These are phyloP conservation scores for Amylostereum chailletii DNA, from an alignment of 1,284 basidiomycete species.

Conservation along the genomic window DNA sequence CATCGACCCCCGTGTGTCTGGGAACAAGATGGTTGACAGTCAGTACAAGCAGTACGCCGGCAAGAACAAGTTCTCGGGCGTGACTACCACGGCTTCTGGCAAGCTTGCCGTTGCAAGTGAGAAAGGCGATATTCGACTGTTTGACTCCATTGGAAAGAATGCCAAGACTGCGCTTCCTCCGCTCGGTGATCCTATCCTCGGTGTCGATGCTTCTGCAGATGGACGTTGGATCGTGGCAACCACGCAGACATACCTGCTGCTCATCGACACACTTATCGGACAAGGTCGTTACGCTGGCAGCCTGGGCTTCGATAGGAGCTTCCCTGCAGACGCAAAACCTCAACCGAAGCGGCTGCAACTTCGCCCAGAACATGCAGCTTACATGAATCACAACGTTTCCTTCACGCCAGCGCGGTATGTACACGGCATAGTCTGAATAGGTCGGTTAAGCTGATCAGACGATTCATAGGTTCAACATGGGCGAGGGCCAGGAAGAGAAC, in stretches of 20 bases:
- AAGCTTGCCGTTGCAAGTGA: constrained; percentile 90
- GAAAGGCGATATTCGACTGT: constrained; percentile 95
- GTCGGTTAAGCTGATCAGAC: not conserved
- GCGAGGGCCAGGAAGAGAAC: constrained; percentile 81
- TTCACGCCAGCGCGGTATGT: constrained; percentile 87
- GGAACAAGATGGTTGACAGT: constrained; percentile 88
- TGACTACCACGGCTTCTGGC: constrained; percentile 82
- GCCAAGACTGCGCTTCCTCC: constrained; percentile 98
- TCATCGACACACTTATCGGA: constrained; percentile 94
- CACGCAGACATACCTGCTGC: constrained; percentile 88
- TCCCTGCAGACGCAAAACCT: constrained; percentile 93
- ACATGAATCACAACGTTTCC: constrained; percentile 84
- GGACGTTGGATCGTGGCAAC: constrained; percentile 96
- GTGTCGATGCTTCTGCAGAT: constrained; percentile 90
- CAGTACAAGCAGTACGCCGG: constrained; percentile 95
- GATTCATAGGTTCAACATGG: constrained; percentile 78
- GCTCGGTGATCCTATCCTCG: constrained; percentile 90
- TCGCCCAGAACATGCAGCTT: constrained; percentile 88
- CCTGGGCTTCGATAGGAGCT: constrained; percentile 89
- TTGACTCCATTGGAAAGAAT: constrained; percentile 96
- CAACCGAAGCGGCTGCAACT: constrained; percentile 86
- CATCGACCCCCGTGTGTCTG: constrained; percentile 90
- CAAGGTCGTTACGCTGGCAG: constrained; percentile 83
- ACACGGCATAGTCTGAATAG: too few species aligned
- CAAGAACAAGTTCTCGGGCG: constrained; percentile 94